A percentile compares a stretch with the other conserved stretches of the same genome.
These are phyloP conservation scores for Candida fluviatilis DNA, from an alignment of 805 yeast species.

Conservation along the genomic window DNA sequence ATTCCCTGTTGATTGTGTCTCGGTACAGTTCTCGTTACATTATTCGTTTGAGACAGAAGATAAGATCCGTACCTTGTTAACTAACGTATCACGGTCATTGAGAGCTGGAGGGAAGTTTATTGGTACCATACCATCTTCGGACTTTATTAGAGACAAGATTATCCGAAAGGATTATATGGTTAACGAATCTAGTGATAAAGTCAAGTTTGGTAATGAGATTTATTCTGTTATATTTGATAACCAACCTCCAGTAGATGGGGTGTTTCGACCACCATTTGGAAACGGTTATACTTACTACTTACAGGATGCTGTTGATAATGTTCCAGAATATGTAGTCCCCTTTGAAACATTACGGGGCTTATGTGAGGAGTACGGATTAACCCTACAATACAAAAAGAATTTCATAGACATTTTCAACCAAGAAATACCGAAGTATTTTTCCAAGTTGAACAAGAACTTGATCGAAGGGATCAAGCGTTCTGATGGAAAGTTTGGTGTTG, in stretches of 20 bases:
- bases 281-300: constrained; percentile 77
- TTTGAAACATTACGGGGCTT: constrained; percentile 80
- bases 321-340: constrained; percentile 95
- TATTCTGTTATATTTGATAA: constrained; percentile 80
- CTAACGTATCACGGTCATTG: constrained; percentile 72
- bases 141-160: constrained; percentile 68
- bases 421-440: constrained; percentile 66
- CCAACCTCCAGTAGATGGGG: constrained; percentile 71
- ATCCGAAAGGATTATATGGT: constrained; percentile 45
- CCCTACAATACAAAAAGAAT: constrained; percentile 65
- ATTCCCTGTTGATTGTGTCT: constrained; percentile 84
- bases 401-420: constrained; percentile 79
- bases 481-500: constrained; percentile 83
- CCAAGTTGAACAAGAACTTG: constrained; percentile 54
- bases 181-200: constrained; percentile 24
- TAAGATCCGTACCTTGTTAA: constrained; percentile 67
- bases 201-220: constrained; percentile 79
- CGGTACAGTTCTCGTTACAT: constrained; percentile 90
- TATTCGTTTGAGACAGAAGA: constrained; percentile 89
- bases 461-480: constrained; percentile 65
- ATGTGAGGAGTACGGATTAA: constrained; percentile 79
- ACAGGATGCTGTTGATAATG: constrained; percentile 92
- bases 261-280: constrained; percentile 74
- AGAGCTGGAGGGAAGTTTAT: constrained; percentile 82
- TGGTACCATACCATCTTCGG: constrained; percentile 93